phyloP scores from a whole-genome alignment of 2,329 filamentous ascomycete genomes.

The Passalora sequoiae region DNA sequence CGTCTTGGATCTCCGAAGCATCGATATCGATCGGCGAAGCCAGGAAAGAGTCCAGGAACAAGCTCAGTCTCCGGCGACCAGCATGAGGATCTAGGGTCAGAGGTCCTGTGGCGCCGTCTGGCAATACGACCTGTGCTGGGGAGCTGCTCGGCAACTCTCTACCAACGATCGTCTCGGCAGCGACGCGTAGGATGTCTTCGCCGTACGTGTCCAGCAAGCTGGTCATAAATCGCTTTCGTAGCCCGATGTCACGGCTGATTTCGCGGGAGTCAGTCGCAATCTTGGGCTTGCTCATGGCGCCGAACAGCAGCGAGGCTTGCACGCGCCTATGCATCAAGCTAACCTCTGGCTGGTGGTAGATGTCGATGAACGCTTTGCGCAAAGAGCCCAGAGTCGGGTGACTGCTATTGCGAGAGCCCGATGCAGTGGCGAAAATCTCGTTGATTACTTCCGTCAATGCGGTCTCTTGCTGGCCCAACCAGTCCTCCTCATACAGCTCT shows the following conservation, averaged over 20 bases:
- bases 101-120: conserved; percentile 22
- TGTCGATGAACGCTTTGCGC: conserved; percentile 41
- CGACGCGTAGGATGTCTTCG: conserved; percentile 45
- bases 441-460: conserved; percentile 58
- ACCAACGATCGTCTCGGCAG: conserved; percentile 56
- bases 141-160: conserved; percentile 34
- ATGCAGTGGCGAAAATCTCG: conserved; percentile 44
- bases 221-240: conserved; percentile 52
- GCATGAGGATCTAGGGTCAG: conserved; percentile 23
- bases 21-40: conserved; percentile 55
- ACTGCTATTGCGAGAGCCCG: not conserved
- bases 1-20: conserved; percentile 2
- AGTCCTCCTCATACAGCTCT: conserved; percentile 59
- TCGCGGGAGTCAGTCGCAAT: conserved; percentile 44
- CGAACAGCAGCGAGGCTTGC: conserved; percentile 55
- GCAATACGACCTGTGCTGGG: not conserved
- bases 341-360: conserved; percentile 52
- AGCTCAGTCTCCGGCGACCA: conserved; percentile 20
- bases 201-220: conserved; percentile 58
- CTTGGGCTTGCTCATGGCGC: conserved; percentile 53
- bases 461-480: conserved; percentile 58
- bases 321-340: conserved; percentile 52
- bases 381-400: not conserved
- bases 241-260: conserved; percentile 53
- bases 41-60: conserved; percentile 54